Conservation (phyloP, 2,329 filamentous ascomycete species). For the Trichoderma sp. region DNA sequence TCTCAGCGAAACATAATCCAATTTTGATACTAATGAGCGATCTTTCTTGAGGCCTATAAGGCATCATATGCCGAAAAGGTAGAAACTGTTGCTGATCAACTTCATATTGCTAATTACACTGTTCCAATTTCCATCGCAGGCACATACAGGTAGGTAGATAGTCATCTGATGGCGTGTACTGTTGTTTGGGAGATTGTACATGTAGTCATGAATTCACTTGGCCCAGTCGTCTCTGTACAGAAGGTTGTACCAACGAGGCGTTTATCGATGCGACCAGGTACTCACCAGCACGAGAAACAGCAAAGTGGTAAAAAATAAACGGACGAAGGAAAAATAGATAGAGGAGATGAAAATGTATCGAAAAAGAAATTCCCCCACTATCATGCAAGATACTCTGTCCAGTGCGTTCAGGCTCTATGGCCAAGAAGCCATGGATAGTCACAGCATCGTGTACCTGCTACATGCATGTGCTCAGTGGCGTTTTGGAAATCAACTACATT, state of each 20-base stretch:
- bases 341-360: not conserved
- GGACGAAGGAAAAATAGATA: not conserved
- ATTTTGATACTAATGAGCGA: not conserved
- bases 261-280: not conserved
- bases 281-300: not conserved
- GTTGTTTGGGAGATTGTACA: not conserved
- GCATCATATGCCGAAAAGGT: not conserved
- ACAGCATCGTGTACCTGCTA: not conserved
- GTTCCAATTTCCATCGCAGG: not conserved
- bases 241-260: not conserved
- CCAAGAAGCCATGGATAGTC: not conserved
- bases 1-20: not conserved
- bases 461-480: no score
- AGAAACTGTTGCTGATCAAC: not conserved
- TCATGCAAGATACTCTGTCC: not conserved
- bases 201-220: not conserved
- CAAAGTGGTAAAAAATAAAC: no score
- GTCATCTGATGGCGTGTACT: not conserved
- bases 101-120: not conserved
- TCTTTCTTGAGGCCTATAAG: not conserved
- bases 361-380: not conserved
- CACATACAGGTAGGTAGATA: not conserved
- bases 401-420: not conserved
- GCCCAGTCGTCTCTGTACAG: not conserved
- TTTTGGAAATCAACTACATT: not conserved